Evolutionary conservation across 345 rosid genomes (phyloP).

Genomic region (Salix caprea): DNA sequence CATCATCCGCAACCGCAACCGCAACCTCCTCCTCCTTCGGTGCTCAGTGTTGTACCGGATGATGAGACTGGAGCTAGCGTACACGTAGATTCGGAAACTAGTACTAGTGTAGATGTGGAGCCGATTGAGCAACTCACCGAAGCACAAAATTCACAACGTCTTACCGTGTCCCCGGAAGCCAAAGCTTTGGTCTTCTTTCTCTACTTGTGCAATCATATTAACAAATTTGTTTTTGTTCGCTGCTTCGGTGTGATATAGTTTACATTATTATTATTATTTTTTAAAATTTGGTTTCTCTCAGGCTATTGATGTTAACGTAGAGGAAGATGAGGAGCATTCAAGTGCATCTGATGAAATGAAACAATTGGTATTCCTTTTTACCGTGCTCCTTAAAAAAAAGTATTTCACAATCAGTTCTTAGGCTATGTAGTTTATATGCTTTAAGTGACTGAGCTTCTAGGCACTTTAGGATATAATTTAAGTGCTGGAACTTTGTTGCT

Average conservation of each 20-base stretch:
- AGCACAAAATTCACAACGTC: constrained; percentile 21
- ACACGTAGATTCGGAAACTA: background rate
- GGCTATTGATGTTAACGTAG: background rate
- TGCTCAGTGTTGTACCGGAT: constrained; percentile 10
- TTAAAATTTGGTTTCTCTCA: background rate
- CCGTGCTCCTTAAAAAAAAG: background rate
- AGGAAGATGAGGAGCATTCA: constrained; percentile 6
- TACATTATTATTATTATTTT: background rate
- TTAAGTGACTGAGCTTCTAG: background rate
- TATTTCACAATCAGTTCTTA: background rate
- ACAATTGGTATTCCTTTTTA: background rate
- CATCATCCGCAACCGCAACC: constrained; percentile 2
- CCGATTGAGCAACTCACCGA: background rate
- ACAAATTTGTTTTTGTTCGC: background rate
- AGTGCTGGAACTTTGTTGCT: background rate
- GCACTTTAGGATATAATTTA: background rate
- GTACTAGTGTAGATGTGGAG: background rate
- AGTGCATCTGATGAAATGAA: constrained; percentile 1
- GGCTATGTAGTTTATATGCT: background rate
- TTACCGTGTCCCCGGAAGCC: constrained; percentile 35
- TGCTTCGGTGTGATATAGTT: too few relatives aligned
- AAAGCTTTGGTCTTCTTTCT: constrained; percentile 44
- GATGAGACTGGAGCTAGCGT: too few relatives aligned
- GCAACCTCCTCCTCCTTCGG: constrained; percentile 4
- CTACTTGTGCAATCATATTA: background rate